phyloP scores from a whole-genome alignment of 75 land plant genomes.

The Sequoiadendron giganteum region DNA sequence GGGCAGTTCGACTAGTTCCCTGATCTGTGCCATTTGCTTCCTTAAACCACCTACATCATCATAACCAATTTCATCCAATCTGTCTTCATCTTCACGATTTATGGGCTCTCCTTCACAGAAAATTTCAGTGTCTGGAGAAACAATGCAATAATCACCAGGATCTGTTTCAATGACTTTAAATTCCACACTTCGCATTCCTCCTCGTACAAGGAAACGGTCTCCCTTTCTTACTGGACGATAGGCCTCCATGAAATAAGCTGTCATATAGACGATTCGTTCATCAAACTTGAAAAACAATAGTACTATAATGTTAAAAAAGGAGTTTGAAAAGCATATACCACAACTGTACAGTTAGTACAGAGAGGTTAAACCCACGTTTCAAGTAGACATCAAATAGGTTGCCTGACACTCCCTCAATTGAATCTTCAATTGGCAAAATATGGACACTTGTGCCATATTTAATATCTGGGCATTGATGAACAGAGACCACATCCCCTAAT shows the following conservation, averaged over 20 bases:
- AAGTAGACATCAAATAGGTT: conserved; percentile 77
- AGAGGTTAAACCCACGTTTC: conserved; percentile 49
- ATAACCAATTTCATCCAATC: conserved; percentile 43
- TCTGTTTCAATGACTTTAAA: conserved; percentile 47
- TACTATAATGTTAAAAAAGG: background rate
- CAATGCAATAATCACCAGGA: conserved; percentile 39
- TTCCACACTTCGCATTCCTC: conserved; percentile 47
- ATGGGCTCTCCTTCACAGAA: conserved; percentile 45
- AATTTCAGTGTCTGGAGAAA: conserved; percentile 45
- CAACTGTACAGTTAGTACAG: background rate
- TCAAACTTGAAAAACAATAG: background rate
- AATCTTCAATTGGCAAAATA: conserved; percentile 79
- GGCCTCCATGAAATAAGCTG: conserved; percentile 49
- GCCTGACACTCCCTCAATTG: conserved; percentile 77
- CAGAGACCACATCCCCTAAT: conserved; percentile 85
- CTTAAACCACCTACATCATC: conserved; percentile 48
- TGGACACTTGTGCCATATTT: conserved; percentile 83
- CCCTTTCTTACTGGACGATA: conserved; percentile 41
- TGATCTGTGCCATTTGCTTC: no score
- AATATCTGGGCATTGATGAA: conserved; percentile 82
- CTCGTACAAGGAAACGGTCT: conserved; percentile 34
- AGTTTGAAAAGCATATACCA: background rate
- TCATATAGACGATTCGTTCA: background rate
- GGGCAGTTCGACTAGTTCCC: no score
- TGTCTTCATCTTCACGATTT: conserved; percentile 33